Evolutionary conservation across 345 rosid genomes (phyloP), one percentile per base, ranked within the genome.

Genomic region (Pseudoturritis turrita): DNA sequence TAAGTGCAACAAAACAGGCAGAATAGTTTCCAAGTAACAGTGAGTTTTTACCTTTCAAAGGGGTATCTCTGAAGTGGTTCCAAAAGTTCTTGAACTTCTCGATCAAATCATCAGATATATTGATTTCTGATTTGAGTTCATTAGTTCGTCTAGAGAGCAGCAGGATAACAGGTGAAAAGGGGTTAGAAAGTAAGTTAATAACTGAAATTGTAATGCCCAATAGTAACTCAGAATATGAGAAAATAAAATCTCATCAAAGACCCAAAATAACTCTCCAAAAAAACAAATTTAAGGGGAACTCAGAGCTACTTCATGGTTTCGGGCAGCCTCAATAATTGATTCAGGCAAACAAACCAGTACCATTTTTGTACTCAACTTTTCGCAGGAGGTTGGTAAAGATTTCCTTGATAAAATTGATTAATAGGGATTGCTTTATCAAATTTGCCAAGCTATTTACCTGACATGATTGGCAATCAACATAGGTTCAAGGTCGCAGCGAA

Each of bases 401-500:
- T 52, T 60, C 18, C 35, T 61, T 21, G 33, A 39, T n/a, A 33
- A 9, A 35, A 68, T n/a, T 41, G 55, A 61, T 49, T n/a, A 4
- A 26, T 10, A 39, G 15, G 31, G 12, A 28, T 35, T 43, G 57
- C 21, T 54, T 55, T 55, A 33, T 21, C 33, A 31, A 9, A 29
- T 6, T 63, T 69, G 0, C 9, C 19, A 18, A 65, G 47, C 37
- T 35, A 79, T 56, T 73, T 87, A 91, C 99, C 96, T 89, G 68
- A 89, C 81, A 79, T 91, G 84, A 74, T 94, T 94, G 37, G 96
- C 97, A 70, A 94, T 76, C 75, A 94, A 74, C 59, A 86, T 68
- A 43, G 96, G 99, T 65, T 91, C 96, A 81, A 94, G 97, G 78
- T 88, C 96, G 73, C 96, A 88, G 36, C 99, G 96, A 11, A 91